phyloP scores from a whole-genome alignment of 208 protist species.

The Trypanosoma avium region DNA sequence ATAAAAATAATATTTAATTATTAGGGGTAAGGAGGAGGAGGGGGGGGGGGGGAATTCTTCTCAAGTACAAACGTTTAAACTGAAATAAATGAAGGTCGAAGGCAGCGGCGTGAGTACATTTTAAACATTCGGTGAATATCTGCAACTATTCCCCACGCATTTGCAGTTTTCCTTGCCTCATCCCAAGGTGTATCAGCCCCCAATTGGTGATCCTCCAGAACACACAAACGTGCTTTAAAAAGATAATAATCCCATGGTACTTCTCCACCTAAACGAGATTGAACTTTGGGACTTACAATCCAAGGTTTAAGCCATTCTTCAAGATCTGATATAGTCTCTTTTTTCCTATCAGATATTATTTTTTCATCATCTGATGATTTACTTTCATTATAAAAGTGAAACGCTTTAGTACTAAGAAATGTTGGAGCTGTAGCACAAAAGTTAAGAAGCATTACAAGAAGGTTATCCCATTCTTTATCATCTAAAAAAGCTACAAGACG shows the following conservation, averaged over 20 bases:
- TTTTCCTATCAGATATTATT: constrained; percentile 9
- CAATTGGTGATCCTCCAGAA: constrained; percentile 12
- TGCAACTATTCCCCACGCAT: constrained; percentile 35
- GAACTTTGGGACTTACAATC: constrained; percentile 20
- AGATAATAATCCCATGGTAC: constrained; percentile 84
- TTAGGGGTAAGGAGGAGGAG: not conserved
- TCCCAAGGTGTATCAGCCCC: constrained; percentile 31
- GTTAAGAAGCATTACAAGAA: constrained; percentile 37
- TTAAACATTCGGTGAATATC: constrained; percentile 40
- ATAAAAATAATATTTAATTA: not conserved
- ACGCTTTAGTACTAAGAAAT: constrained; percentile 46
- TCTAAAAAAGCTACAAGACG: constrained; percentile 63
- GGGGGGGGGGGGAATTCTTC: not conserved
- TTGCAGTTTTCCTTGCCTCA: constrained; percentile 32
- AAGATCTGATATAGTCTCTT: constrained; percentile 33
- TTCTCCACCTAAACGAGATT: constrained; percentile 42
- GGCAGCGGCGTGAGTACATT: constrained; percentile 22
- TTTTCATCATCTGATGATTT: not conserved
- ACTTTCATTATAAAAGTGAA: constrained; percentile 28
- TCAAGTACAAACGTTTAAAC: too few species aligned
- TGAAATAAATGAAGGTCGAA: constrained; percentile 15
- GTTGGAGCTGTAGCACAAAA: constrained; percentile 27
- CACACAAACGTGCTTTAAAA: constrained; percentile 43
- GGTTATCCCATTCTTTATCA: constrained; percentile 40
- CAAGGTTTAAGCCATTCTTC: constrained; percentile 68